phyloP scores from a whole-genome alignment of 2,329 filamentous ascomycete species.

The Esteya vermicola region DNA sequence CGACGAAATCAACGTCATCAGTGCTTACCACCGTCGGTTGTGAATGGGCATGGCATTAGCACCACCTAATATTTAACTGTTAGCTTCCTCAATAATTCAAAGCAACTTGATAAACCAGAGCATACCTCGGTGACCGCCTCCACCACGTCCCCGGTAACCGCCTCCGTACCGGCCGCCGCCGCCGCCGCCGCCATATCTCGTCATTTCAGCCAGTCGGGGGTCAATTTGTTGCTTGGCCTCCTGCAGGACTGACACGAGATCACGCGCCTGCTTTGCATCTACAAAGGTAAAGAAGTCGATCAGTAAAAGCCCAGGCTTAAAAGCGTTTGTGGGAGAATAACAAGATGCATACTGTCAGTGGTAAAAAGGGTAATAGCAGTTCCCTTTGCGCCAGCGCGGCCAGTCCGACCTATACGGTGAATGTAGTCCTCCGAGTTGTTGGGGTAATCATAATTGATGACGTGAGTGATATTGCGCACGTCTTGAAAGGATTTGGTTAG shows the following conservation, averaged over 20 bases:
- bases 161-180: constrained; percentile 60
- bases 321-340: too few relatives aligned
- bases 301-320: neutral
- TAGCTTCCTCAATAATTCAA: neutral
- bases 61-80: constrained; percentile 12
- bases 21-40: constrained; percentile 35
- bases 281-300: neutral
- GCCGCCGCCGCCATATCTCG: constrained; percentile 75
- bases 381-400: constrained; percentile 84
- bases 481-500: constrained; percentile 82
- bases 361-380: constrained; percentile 98
- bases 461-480: constrained; percentile 99
- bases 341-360: constrained; percentile 70
- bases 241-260: constrained; percentile 80
- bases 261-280: constrained; percentile 93
- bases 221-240: constrained; percentile 98
- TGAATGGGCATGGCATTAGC: constrained; percentile 36
- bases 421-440: constrained; percentile 99
- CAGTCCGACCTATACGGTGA: constrained; percentile 90
- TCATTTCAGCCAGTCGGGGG: constrained; percentile 90
- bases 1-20: neutral
- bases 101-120: neutral
- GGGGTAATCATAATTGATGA: constrained; percentile 99
- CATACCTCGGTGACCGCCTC: constrained; percentile 28
- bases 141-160: constrained; percentile 52